Evolutionary conservation across 2,329 filamentous ascomycete species (phyloP), one percentile per base, ranked within the genome.

Genomic region (Ophiostoma populinum): DNA sequence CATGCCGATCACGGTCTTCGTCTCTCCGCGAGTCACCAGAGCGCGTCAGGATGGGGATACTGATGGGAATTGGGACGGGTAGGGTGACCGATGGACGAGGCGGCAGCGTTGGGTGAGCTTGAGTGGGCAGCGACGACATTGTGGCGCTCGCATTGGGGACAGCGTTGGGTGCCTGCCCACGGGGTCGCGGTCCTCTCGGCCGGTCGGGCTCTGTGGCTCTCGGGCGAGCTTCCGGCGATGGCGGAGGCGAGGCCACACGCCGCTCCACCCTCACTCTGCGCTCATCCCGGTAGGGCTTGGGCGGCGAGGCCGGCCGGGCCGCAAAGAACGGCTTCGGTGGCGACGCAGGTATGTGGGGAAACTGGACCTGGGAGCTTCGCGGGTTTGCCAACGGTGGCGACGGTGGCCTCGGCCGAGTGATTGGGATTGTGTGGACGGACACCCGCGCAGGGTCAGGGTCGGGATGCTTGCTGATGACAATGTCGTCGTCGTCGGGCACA

Each of bases 401-500:
- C 51, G 37, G 54, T 49, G 3, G 57, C 53, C 17, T 50, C 55
- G n/a, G 53, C 46, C 11, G 27, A 15, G 7, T n/a, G 24, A 22
- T 28, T 21, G 38, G n/a, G n/a, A n/a, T n/a, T n/a, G n/a, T n/a
- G n/a, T n/a, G n/a, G n/a, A n/a, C n/a, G n/a, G n/a, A n/a, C n/a
- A n/a, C n/a, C n/a, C n/a, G n/a, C n/a, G n/a, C n/a, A n/a, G n/a
- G n/a, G n/a, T n/a, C n/a, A n/a, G n/a, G n/a, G n/a, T n/a, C n/a
- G n/a, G n/a, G n/a, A n/a, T n/a, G 26, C 28, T 36, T 39, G 27
- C 30, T 31, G 11, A 25, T 16, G 2, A 34, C 15, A 2, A 34
- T 24, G 11, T 53, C 53, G 4, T 57, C 55, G 35, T 59, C 56
- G 9, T 53, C 40, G 3, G n/a, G n/a, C n/a, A n/a, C n/a, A n/a